Evolutionary conservation across 345 rosid genomes (phyloP).

Genomic region (Brassica napus): Da-Ae NC_063442.1:6160001-6160500

Average conservation of each 20-base stretch:
- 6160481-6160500: no score
- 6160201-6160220: constrained; percentile 1
- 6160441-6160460: no score
- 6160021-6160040: neutral
- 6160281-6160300: constrained; percentile 5
- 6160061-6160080: constrained; percentile 1
- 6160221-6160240: constrained; percentile 17
- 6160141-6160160: neutral
- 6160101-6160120: neutral
- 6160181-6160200: neutral
- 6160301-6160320: constrained; percentile 53
- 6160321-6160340: constrained; percentile 63
- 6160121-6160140: neutral
- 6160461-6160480: no score
- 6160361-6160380: neutral
- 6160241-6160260: constrained; percentile 27
- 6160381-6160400: neutral
- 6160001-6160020: constrained; percentile 23
- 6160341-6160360: neutral
- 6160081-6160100: neutral
- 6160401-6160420: neutral
- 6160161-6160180: neutral
- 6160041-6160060: neutral
- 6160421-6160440: no score
- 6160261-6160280: constrained; percentile 32